Percentiles rank a stretch among this genome's conserved stretches.
These are phyloP conservation scores for Collybia mongolica DNA, from an alignment of 768 basidiomycete species.

Conservation along the genomic window DNA sequence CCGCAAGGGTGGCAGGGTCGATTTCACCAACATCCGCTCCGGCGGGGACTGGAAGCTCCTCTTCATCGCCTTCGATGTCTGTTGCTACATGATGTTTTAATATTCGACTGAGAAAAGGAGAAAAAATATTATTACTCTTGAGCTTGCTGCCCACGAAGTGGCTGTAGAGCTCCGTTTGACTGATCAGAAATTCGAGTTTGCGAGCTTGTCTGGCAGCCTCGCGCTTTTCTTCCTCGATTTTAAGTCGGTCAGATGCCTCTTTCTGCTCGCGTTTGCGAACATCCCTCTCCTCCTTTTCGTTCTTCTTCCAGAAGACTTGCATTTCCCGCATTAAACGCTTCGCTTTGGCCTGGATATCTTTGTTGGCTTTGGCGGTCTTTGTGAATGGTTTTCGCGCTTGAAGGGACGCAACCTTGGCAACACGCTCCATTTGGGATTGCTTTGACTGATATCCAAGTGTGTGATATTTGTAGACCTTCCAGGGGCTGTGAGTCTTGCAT, in stretches of 20 bases:
- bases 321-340: slow-evolving; percentile 93
- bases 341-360: slow-evolving; percentile 82
- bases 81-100: slow-evolving; percentile 49
- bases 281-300: slow-evolving; percentile 95
- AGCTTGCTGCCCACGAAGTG: slow-evolving; percentile 99
- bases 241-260: slow-evolving; percentile 85
- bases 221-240: slow-evolving; percentile 88
- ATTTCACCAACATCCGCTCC: slow-evolving; percentile 60
- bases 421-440: slow-evolving; percentile 69
- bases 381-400: slow-evolving; percentile 78
- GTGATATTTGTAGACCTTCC: slow-evolving; percentile 80
- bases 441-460: slow-evolving; percentile 63
- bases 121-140: slow-evolving; percentile 59
- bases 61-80: slow-evolving; percentile 66
- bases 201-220: slow-evolving; percentile 93
- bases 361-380: slow-evolving; percentile 72
- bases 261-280: slow-evolving; percentile 92
- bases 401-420: slow-evolving; percentile 70
- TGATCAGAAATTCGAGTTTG: slow-evolving; percentile 97
- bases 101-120: slow-evolving; percentile 5
- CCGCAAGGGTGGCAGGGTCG: slow-evolving; percentile 53
- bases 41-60: slow-evolving; percentile 41
- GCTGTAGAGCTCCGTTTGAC: slow-evolving; percentile 97
- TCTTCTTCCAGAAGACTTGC: slow-evolving; percentile 97
- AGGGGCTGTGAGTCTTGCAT: slow-evolving; percentile 6